Percentiles rank a stretch among this genome's conserved stretches.
Conservation (phyloP, 2,329 filamentous ascomycete species). For the Aspergillus pseudoglaucus region DNA sequence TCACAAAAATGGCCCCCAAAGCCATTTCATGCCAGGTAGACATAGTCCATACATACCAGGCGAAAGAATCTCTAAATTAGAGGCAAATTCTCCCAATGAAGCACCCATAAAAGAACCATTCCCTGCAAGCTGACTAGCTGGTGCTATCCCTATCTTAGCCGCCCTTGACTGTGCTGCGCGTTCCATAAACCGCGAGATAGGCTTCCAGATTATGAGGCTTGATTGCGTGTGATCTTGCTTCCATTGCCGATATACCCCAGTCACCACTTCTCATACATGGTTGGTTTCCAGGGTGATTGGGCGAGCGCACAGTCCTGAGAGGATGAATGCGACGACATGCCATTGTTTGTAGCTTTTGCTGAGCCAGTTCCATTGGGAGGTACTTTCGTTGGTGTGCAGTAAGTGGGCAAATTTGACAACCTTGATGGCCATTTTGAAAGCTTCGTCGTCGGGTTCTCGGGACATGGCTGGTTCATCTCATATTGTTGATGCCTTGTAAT, state of each 20-base stretch:
- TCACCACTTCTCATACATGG: conserved; percentile 52
- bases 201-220: conserved; percentile 3
- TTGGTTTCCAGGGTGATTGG: conserved; percentile 48
- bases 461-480: neutral
- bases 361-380: conserved; percentile 56
- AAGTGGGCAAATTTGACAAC: conserved; percentile 62
- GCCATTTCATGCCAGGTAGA: no score
- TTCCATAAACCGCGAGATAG: conserved; percentile 9
- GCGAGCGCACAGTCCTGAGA: conserved; percentile 54
- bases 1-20: no score
- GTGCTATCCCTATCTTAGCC: no score
- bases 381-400: conserved; percentile 54
- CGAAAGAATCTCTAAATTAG: no score
- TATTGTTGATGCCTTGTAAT: conserved; percentile 4
- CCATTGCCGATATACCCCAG: conserved; percentile 27
- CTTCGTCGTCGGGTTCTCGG: conserved; percentile 8
- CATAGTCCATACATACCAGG: no score
- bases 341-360: conserved; percentile 58
- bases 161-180: neutral
- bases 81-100: no score
- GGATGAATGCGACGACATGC: conserved; percentile 56
- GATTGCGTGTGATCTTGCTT: conserved; percentile 1
- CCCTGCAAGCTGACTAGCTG: no score
- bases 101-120: no score
- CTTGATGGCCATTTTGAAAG: conserved; percentile 64